A percentile compares a stretch with the other conserved stretches of the same genome.
These are phyloP conservation scores for Taphrina communis DNA, from an alignment of 1,139 yeast genomes.

Conservation along the genomic window DNA sequence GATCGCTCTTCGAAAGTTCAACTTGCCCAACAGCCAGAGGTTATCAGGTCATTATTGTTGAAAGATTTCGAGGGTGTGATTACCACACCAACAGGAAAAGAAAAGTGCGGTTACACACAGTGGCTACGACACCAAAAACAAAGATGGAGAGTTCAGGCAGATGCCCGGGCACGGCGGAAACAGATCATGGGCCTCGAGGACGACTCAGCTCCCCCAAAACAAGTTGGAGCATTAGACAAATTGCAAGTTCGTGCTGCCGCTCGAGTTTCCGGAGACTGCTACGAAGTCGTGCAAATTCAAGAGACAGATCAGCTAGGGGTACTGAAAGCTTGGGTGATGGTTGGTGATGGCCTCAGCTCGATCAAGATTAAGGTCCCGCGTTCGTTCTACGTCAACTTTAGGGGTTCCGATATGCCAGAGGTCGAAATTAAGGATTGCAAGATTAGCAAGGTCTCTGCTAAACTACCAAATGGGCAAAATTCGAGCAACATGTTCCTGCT, in stretches of 20 bases:
- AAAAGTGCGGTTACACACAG: slow-evolving; percentile 68
- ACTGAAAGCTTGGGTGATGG: slow-evolving; percentile 71
- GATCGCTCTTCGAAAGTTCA: slow-evolving; percentile 6
- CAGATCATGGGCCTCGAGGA: slow-evolving; percentile 72
- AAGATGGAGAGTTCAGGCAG: slow-evolving; percentile 80
- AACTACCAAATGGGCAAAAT: slow-evolving; percentile 74
- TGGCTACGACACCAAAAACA: slow-evolving; percentile 81
- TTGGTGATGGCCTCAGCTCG: slow-evolving; percentile 74
- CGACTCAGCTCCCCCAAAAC: slow-evolving; percentile 45
- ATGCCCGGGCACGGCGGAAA: slow-evolving; percentile 71
- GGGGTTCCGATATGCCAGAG: slow-evolving; percentile 54
- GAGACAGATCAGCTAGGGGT: slow-evolving; percentile 68
- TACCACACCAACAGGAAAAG: slow-evolving; percentile 52
- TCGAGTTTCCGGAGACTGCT: slow-evolving; percentile 67
- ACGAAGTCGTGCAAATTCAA: slow-evolving; percentile 84
- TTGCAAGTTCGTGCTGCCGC: slow-evolving; percentile 81
- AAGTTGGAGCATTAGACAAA: slow-evolving; percentile 62
- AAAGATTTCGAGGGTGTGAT: slow-evolving; percentile 9
- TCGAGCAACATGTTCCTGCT: slow-evolving; percentile 65
- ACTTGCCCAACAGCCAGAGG: slow-evolving; percentile 21
- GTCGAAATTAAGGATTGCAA: slow-evolving; percentile 58
- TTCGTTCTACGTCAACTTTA: slow-evolving; percentile 70
- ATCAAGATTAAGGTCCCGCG: slow-evolving; percentile 77
- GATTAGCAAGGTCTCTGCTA: slow-evolving; percentile 64
- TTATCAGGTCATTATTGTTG: slow-evolving; percentile 7